These are phyloP conservation scores for Dichomitus squalens DNA, from an alignment of 1,284 basidiomycete species.

Conservation along the genomic window DNA sequence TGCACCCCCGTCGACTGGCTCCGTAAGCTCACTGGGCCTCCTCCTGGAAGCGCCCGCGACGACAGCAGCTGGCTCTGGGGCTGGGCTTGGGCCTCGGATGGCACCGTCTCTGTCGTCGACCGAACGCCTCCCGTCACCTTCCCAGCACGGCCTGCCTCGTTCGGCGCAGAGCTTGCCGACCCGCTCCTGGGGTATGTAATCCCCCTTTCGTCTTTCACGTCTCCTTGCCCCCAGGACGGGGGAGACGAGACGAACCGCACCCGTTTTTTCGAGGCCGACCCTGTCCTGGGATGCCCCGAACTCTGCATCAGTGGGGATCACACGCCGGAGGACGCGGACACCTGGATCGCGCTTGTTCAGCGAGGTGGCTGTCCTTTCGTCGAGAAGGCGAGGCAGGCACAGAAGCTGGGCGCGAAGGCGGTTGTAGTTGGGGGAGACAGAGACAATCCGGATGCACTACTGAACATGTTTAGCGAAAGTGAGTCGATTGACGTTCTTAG, in stretches of 20 bases:
- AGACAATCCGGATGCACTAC: constrained; percentile 74
- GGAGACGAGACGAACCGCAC: constrained; percentile 17
- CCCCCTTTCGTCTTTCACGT: constrained; percentile 72
- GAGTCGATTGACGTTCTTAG: constrained; percentile 26
- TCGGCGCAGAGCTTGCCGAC: constrained; percentile 70
- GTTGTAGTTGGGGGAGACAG: constrained; percentile 88
- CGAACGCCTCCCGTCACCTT: constrained; percentile 66
- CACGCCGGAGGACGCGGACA: constrained; percentile 58
- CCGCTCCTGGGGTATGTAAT: constrained; percentile 79
- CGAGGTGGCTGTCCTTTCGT: constrained; percentile 88
- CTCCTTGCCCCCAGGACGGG: constrained; percentile 45
- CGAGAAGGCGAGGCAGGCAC: constrained; percentile 82
- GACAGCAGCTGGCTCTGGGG: constrained; percentile 45
- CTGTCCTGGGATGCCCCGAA: constrained; percentile 65
- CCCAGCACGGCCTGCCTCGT: constrained; percentile 66
- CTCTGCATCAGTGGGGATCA: constrained; percentile 59
- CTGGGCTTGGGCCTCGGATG: constrained; percentile 70
- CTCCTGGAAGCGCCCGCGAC: constrained; percentile 25
- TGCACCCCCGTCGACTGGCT: constrained; percentile 32
- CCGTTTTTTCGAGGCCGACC: constrained; percentile 26
- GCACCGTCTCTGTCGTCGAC: constrained; percentile 79
- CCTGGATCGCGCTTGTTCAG: constrained; percentile 87
- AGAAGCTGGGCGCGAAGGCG: constrained; percentile 80
- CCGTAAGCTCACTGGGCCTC: constrained; percentile 22
- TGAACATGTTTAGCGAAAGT: constrained; percentile 92